These are phyloP conservation scores for Rosa rugosa DNA, from an alignment of 306 rosid genomes.

Conservation along the genomic window DNA sequence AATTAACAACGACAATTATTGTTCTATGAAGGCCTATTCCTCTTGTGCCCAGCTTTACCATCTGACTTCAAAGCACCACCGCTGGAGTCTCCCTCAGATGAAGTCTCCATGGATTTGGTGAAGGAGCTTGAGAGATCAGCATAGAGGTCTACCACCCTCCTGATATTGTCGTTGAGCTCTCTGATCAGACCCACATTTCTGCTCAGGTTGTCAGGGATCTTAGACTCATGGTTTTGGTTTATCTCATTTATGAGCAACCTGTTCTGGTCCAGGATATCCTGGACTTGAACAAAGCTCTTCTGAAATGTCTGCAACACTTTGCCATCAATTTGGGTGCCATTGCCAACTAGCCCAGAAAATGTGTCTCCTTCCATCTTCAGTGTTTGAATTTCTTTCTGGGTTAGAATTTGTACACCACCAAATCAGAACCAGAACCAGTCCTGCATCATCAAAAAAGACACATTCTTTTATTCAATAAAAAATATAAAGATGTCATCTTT, in stretches of 20 bases:
- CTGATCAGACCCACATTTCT: constrained; percentile 84
- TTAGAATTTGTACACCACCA: constrained; percentile 26
- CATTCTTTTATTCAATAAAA: constrained; percentile 13
- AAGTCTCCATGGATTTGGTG: constrained; percentile 82
- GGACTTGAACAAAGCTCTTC: constrained; percentile 88
- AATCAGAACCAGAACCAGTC: constrained; percentile 42
- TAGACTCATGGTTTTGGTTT: constrained; percentile 97
- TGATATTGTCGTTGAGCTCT: constrained; percentile 90
- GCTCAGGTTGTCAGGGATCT: constrained; percentile 82
- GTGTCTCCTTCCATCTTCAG: constrained; percentile 84
- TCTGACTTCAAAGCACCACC: constrained; percentile 81
- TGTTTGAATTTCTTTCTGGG: neutral
- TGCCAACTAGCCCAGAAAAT: constrained; percentile 57
- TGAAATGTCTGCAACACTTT: constrained; percentile 76
- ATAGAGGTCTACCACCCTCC: constrained; percentile 92
- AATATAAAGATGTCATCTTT: constrained; percentile 5
- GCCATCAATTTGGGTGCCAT: constrained; percentile 64
- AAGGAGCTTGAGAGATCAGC: constrained; percentile 86
- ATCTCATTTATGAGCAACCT: constrained; percentile 88
- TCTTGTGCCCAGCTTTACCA: constrained; percentile 64
- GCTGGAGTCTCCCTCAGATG: constrained; percentile 92
- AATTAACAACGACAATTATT: constrained; percentile 24
- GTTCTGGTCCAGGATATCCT: constrained; percentile 86
- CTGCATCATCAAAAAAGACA: constrained; percentile 38
- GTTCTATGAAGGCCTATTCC: constrained; percentile 58